Percentiles rank a stretch among this genome's conserved stretches.
phyloP scores from a whole-genome alignment of 345 rosid genomes.

The Eucalyptus coolabah region DNA sequence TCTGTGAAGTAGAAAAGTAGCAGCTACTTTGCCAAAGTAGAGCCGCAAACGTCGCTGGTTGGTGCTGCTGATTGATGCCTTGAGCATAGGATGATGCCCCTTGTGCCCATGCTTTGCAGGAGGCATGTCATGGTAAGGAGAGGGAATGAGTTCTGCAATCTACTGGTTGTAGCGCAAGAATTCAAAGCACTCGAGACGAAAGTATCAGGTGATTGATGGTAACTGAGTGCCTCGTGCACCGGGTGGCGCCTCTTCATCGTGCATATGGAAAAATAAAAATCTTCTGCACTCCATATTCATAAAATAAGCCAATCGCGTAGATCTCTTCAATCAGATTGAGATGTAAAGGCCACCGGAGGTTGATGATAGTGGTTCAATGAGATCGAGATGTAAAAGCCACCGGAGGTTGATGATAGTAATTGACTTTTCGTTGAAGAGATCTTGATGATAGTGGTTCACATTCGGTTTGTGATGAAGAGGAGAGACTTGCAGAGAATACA shows the following conservation, averaged over 20 bases:
- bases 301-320: background rate
- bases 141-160: background rate
- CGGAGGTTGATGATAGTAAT: background rate
- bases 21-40: background rate
- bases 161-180: background rate
- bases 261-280: background rate
- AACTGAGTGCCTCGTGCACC: background rate
- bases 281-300: background rate
- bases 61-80: background rate
- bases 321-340: background rate
- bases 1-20: background rate
- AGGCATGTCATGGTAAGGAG: background rate
- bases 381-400: background rate
- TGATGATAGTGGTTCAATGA: background rate
- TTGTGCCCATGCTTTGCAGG: background rate
- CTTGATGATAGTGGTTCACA: background rate
- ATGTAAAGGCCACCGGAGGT: background rate
- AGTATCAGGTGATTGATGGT: background rate
- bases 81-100: background rate
- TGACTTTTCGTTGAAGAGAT: too few species aligned
- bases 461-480: background rate
- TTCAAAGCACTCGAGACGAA: background rate
- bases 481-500: background rate
- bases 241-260: background rate
- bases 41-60: background rate